Base-by-base conservation (phyloP, 2,329 filamentous ascomycete genomes). In the Aspergillus fructus region DNA sequence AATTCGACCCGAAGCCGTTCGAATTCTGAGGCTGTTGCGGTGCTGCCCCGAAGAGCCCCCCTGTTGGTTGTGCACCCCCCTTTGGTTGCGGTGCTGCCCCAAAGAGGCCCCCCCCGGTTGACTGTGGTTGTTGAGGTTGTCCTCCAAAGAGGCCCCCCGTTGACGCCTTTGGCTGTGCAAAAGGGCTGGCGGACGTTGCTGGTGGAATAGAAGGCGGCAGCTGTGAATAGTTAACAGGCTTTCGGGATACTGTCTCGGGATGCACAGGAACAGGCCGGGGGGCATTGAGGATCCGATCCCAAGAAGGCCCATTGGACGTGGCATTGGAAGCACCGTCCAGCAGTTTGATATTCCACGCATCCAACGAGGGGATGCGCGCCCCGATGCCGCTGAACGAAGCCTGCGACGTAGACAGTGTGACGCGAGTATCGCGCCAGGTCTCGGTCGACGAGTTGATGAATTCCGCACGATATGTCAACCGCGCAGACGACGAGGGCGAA, bases 371-470 rank as follows among this genome's bases (percentile, higher is more conserved):
- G 2, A 85, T 80, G 12, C 72, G 71, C 57, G 87, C 82, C 23
- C 81, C 78, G 2, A 87, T 73, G 1, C 81, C 81, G 2, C 81
- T 78, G 53, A 84, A 85, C 5, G 79, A 79, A 3, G 85, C 82
- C 64, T 88, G 83, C 0, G 85, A 87, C 0, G 85, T 88, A 3
- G 86, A 88, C 5, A 89, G 79, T 0, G 79, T 80, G 39, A 89
- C 72, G 60, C 81, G 83, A 68, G 83, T 82, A 70, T 83, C 81
- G 30, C 75, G 76, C 86, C 86, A 89, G 0, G 81, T 83, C 72
- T 89, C 86, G 0, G 83, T 85, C 0, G 85, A 87, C 50, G 75
- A 75, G 71, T 89, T 89, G 56, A 78, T 81, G 52, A 88, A 80
- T 61, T 83, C 80, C 2, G 86, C 85, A 54, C 87, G 83, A 67